Evolutionary conservation across 257 asterid species (phyloP).

Genomic region (Haberlea rhodopensis): DNA sequence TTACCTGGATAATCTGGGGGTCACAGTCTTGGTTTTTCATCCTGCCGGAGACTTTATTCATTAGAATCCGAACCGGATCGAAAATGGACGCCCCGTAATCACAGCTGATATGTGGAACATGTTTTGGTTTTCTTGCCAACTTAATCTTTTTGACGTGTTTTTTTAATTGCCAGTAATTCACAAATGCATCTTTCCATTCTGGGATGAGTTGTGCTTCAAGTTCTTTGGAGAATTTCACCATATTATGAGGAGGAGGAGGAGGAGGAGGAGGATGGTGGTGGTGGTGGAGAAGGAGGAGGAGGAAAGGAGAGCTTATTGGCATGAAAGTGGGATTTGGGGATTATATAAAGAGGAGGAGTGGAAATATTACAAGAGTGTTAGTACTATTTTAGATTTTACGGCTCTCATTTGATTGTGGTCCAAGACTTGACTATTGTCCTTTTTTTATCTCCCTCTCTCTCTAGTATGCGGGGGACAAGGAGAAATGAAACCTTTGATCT

Average conservation of each 20-base stretch:
- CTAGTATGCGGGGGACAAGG: too few species aligned
- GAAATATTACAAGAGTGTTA: too few species aligned
- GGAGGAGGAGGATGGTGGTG: too few species aligned
- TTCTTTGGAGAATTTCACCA: slow-evolving; percentile 88
- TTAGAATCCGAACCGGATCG: slow-evolving; percentile 45
- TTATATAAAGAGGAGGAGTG: too few species aligned
- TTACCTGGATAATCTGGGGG: slow-evolving; percentile 51
- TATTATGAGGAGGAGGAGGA: too few species aligned
- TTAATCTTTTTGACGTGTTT: slow-evolving; percentile 68
- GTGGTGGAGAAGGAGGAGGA: too few species aligned
- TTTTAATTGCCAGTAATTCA: slow-evolving; percentile 73
- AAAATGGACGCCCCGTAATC: slow-evolving; percentile 57
- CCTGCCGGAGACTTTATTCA: slow-evolving; percentile 19
- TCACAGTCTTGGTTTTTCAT: slow-evolving; percentile 12
- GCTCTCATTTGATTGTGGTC: too few species aligned
- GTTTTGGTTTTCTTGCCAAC: slow-evolving; percentile 46
- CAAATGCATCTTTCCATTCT: slow-evolving; percentile 87
- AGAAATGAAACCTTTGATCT: too few species aligned
- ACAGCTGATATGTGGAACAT: slow-evolving; percentile 19
- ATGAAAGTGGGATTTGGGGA: background rate
- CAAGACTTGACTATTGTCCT: too few species aligned
- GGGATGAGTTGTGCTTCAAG: slow-evolving; percentile 86
- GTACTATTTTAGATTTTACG: too few species aligned
- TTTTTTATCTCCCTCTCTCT: too few species aligned
- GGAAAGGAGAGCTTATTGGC: slow-evolving; percentile 19